Evolutionary conservation across 108 stramenopile species (phyloP), one percentile per base, ranked within the genome.

Genomic region (Fragilariopsis cylindrus): DNA sequence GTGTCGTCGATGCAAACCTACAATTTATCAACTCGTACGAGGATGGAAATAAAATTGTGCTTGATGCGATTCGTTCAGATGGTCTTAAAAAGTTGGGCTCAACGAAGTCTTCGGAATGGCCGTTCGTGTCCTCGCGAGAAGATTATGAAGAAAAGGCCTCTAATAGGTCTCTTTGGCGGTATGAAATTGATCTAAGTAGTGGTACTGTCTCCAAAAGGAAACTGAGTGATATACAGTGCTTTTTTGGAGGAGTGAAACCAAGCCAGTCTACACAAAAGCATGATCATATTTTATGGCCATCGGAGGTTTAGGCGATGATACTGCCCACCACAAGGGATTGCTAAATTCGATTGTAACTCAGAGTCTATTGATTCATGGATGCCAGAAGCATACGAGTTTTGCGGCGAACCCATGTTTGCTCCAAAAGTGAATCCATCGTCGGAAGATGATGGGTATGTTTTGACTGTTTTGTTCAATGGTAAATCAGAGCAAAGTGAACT

Each of bases 391-490:
- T 68, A 85, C 52, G 90, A 95, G 68, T 95, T 92, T 70, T 92
- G 91, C 70, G 94, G 94, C 19, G 94, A 95, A 70, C 94, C 94
- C 56, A 91, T 90, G 88, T 95, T 82, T 83, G 94, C 90, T 44
- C 75, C 78, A 40, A 80, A 78, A 70, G 58, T 63, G 43, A 67
- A 16, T 8, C 15, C 60, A 7, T 30, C 70, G 12, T 60, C 71
- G 4, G 87, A 86, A 71, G 88, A 91, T 65, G 86, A 76, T 60
- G 91, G 91, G 3, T 95, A 95, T 75, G 65, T 95, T 46, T 65
- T 95, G 48, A 76, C 90, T 41, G 82, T 89, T 12, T 47, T 91
- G 18, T 89, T 82, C 69, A 83, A 91, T 74, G 89, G 88, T 3
- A 82, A 80, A 45, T 70, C 76, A 40, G 76, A 90, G 66, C 54